These are phyloP conservation scores for Cubamyces lactineus DNA, from an alignment of 768 basidiomycete species.

Conservation along the genomic window DNA sequence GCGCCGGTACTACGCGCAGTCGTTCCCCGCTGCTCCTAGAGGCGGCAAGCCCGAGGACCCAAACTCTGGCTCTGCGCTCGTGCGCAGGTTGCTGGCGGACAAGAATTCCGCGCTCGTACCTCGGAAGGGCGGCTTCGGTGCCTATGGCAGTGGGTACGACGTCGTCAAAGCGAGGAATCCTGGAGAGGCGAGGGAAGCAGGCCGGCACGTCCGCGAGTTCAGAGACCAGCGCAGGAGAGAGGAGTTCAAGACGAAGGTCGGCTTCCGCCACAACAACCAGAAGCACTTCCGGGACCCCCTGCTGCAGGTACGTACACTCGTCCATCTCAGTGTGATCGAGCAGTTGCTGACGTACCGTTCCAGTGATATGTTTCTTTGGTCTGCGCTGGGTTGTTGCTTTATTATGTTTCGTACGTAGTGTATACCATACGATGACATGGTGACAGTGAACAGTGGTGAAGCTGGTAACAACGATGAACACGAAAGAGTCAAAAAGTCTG, in stretches of 20 bases:
- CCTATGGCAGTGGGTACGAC: slow-evolving; percentile 78
- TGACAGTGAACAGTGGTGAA: neutral
- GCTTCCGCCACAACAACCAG: slow-evolving; percentile 79
- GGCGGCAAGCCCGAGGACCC: slow-evolving; percentile 56
- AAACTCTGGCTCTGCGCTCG: slow-evolving; percentile 74
- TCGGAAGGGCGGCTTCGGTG: slow-evolving; percentile 82
- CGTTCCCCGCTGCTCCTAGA: slow-evolving; percentile 53
- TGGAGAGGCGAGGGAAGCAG: slow-evolving; percentile 95
- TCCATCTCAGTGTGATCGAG: neutral
- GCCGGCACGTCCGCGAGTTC: slow-evolving; percentile 81
- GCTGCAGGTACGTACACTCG: slow-evolving; percentile 46
- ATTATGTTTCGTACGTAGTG: slow-evolving; percentile 23
- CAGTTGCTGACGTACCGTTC: slow-evolving; percentile 4
- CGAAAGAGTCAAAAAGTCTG: slow-evolving; percentile 12
- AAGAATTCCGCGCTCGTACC: slow-evolving; percentile 88
- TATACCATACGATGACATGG: slow-evolving; percentile 20
- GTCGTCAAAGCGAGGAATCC: slow-evolving; percentile 89
- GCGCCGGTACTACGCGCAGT: slow-evolving; percentile 85
- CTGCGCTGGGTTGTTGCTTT: slow-evolving; percentile 7
- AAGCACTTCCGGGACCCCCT: slow-evolving; percentile 85
- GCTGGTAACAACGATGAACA: slow-evolving; percentile 2
- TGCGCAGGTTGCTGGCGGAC: slow-evolving; percentile 77
- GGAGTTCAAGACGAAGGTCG: slow-evolving; percentile 84
- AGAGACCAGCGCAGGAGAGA: slow-evolving; percentile 79
- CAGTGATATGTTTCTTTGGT: slow-evolving; percentile 18